These are phyloP conservation scores for Syzygium oleosum DNA, from an alignment of 345 rosid species.

Conservation along the genomic window DNA sequence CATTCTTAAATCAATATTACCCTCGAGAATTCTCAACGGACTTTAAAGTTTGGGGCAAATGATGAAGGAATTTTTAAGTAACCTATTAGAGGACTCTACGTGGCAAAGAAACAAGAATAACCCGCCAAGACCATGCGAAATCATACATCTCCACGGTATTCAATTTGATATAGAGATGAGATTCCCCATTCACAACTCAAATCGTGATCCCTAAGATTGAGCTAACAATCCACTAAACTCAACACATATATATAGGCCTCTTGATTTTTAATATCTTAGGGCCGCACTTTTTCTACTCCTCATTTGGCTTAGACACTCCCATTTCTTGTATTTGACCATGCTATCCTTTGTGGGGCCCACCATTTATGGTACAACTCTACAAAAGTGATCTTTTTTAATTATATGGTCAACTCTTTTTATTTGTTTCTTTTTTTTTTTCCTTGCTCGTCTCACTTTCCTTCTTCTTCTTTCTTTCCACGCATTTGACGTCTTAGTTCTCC, in stretches of 20 bases:
- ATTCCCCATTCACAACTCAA: not conserved
- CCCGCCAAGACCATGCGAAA: not conserved
- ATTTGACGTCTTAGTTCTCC: too few species aligned
- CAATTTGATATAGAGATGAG: not conserved
- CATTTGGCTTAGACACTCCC: too few species aligned
- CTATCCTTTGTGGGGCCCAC: too few species aligned
- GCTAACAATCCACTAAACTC: not conserved
- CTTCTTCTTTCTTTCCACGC: too few species aligned
- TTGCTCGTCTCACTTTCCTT: too few species aligned
- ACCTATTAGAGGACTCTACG: not conserved
- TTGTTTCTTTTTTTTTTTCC: too few species aligned
- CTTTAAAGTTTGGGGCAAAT: not conserved
- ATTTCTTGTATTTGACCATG: too few species aligned
- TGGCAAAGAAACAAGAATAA: not conserved
- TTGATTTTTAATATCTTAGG: not conserved
- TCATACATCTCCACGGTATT: not conserved
- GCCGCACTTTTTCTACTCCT: too few species aligned
- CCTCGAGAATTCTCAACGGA: not conserved
- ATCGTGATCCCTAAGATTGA: not conserved
- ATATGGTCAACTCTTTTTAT: too few species aligned
- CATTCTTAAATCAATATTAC: not conserved
- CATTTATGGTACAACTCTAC: too few species aligned
- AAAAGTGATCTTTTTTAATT: too few species aligned
- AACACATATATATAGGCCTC: not conserved
- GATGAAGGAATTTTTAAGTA: not conserved